Conservation (phyloP, 1,284 basidiomycete species). For the Boletus smithii region DNA sequence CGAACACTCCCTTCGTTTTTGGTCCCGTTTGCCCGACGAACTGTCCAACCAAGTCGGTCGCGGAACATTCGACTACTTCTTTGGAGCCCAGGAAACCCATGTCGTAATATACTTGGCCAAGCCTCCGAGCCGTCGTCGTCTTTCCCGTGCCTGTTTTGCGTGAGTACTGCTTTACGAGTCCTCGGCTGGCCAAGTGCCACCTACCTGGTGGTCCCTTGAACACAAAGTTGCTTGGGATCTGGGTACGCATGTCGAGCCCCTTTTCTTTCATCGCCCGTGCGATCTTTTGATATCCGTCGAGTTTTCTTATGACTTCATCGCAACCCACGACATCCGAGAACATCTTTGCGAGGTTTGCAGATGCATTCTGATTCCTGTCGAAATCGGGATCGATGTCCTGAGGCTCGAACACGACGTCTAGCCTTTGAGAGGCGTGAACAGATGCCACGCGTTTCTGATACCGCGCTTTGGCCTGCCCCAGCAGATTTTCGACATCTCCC, state of each 20-base stretch:
- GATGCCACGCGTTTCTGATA: constrained; percentile 45
- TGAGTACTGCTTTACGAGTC: neutral
- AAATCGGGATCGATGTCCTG: constrained; percentile 62
- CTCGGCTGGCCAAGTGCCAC: neutral
- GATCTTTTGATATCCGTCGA: constrained; percentile 51
- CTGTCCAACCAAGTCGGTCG: constrained; percentile 61
- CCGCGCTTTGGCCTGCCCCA: constrained; percentile 50
- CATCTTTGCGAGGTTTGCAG: constrained; percentile 49
- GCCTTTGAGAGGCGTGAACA: constrained; percentile 32
- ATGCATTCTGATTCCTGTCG: constrained; percentile 46
- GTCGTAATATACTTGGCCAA: constrained; percentile 37
- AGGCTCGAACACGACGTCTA: constrained; percentile 50
- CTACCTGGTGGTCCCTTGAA: constrained; percentile 64
- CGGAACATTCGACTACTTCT: constrained; percentile 58
- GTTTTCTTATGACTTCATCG: constrained; percentile 47
- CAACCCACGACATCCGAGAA: constrained; percentile 63
- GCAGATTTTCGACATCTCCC: constrained; percentile 65
- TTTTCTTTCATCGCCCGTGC: constrained; percentile 42
- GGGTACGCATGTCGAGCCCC: constrained; percentile 42
- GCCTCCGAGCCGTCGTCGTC: constrained; percentile 43
- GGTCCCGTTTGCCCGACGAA: constrained; percentile 69
- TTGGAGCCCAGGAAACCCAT: constrained; percentile 26
- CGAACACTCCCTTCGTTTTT: constrained; percentile 53
- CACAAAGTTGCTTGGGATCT: constrained; percentile 63
- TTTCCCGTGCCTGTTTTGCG: constrained; percentile 37